These are phyloP conservation scores for Flaveria sonorensis DNA, from an alignment of 129 eudicot genomes.

Conservation along the genomic window DNA sequence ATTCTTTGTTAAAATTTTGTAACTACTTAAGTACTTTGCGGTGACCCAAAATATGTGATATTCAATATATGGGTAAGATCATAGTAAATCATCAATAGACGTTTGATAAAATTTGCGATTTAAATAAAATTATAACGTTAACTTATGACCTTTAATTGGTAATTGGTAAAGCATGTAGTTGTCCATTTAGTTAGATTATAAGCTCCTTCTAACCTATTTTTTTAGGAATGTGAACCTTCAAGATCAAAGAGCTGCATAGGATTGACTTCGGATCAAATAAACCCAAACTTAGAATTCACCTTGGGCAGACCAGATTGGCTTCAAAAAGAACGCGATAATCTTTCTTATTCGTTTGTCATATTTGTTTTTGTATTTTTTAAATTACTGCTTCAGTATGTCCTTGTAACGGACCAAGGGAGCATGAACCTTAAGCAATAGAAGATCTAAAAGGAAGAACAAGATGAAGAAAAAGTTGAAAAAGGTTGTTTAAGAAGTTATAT, in stretches of 20 bases:
- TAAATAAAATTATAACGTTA: background rate
- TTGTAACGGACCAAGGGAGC: slow-evolving; percentile 30
- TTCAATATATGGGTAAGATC: background rate
- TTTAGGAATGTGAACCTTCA: slow-evolving; percentile 57
- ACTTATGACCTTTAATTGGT: background rate
- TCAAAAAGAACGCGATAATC: slow-evolving; percentile 41
- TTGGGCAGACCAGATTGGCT: slow-evolving; percentile 75
- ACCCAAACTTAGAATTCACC: slow-evolving; percentile 81
- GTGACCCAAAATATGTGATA: background rate
- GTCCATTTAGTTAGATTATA: too few species aligned
- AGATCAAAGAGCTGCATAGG: slow-evolving; percentile 45
- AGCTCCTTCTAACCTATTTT: background rate
- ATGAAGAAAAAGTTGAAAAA: slow-evolving; percentile 34
- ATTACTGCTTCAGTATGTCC: slow-evolving; percentile 28
- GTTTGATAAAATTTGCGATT: background rate
- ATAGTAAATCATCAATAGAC: background rate
- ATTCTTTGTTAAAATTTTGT: background rate
- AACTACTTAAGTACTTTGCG: background rate
- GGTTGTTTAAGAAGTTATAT: slow-evolving; percentile 31
- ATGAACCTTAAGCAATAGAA: slow-evolving; percentile 28
- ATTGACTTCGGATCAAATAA: slow-evolving; percentile 46
- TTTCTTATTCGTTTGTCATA: background rate
- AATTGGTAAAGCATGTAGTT: background rate
- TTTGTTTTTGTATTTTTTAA: slow-evolving; percentile 18
- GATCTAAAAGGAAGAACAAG: slow-evolving; percentile 32